Conservation (phyloP, 495 filamentous ascomycete species). For the Astrothelium subdiscretum region DNA sequence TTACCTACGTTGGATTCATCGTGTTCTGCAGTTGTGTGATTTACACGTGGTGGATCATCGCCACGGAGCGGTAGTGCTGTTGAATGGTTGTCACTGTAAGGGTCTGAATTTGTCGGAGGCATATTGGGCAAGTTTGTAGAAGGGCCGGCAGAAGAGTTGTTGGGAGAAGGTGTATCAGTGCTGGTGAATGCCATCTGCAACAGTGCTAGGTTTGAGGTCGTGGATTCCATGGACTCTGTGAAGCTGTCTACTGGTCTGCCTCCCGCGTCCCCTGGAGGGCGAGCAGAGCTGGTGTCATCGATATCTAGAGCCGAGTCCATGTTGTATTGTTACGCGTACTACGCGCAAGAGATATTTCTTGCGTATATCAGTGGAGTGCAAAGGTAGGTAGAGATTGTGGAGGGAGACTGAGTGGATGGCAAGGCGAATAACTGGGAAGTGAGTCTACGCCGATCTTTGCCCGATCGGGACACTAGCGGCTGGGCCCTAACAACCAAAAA, state of each 20-base stretch:
- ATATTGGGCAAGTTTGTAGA: neutral
- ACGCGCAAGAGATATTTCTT: too few relatives aligned
- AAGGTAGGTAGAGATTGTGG: too few relatives aligned
- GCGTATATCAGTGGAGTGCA: too few relatives aligned
- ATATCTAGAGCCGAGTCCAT: neutral
- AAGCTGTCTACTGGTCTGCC: neutral
- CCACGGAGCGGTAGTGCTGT: neutral
- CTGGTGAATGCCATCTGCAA: neutral
- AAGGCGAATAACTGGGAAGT: too few relatives aligned
- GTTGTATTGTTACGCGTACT: neutral
- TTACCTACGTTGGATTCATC: neutral
- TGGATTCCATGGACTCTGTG: neutral
- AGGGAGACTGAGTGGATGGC: too few relatives aligned
- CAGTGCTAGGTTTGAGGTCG: neutral
- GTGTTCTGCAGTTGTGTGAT: neutral
- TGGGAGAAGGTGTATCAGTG: neutral
- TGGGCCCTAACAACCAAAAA: too few relatives aligned
- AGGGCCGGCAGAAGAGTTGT: neutral
- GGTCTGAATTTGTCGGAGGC: neutral
- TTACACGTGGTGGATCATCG: neutral
- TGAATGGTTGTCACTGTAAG: neutral
- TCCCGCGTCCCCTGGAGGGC: neutral
- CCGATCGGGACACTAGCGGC: too few relatives aligned
- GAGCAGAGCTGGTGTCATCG: neutral
- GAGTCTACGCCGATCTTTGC: too few relatives aligned